Base-by-base conservation (phyloP, 192 early-diverging fungal species). In the Backusella mclennaniae region DNA sequence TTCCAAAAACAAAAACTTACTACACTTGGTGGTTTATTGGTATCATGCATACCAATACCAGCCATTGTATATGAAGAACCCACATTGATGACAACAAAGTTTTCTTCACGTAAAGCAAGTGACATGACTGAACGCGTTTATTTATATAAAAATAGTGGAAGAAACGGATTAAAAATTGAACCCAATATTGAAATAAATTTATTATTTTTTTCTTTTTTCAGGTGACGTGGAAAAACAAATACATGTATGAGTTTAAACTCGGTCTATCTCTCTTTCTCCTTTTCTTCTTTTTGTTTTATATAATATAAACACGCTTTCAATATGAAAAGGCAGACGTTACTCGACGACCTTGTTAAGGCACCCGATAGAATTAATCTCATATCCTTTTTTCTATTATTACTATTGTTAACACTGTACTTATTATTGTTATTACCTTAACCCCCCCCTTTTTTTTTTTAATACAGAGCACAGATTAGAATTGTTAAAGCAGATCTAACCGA, bases 11-110 rank as follows among this genome's bases (percentile, higher is more conserved):
- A 59, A 23, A 23, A 11, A 49, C 63, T 80, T 90, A 87, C 89
- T 71, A 92, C 85, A n/a, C 80, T 79, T 6, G 95, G 93, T 7
- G 85, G 79, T 49, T 89, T 87, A 79, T 92, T 91, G 19, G 94
- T 93, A 70, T 98, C 97, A 17, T 87, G 81, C 41, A 88, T 87
- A 78, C 90, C 89, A 70, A 88, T 87, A 59, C 94, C 92, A 17
- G 93, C 93, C 77, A 91, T 94, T n/a, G 92, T 93, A 29, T 73
- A 85, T 76, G 87, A 87, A 66, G 93, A 92, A 63, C 97, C 96
- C 35, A 93, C 87, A 85, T 97, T 94, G 72, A 98, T 90, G 17
- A 97, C 93, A 31, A 98, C 86, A 80, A 92, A 93, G 79, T 89
- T 94, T 59, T 91, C 91, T 80, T 97, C 96, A 66, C 83, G 84